Conservation (phyloP, 306 rosid species). For the Rosa rugosa region DNA sequence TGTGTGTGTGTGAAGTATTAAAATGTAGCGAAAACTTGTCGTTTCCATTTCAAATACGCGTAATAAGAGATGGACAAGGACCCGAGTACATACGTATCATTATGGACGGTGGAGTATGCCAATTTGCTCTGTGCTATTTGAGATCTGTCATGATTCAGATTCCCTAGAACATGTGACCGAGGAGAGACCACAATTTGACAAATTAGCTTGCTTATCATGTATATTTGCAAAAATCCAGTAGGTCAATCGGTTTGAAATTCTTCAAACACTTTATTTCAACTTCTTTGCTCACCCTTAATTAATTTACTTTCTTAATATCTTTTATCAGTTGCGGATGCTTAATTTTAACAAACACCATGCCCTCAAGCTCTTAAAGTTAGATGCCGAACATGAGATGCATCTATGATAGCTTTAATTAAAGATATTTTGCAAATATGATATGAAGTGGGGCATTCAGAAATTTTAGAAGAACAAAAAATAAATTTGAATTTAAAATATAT, state of each 20-base stretch:
- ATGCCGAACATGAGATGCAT: not conserved
- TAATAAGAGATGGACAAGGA: not conserved
- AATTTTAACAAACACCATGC: too few relatives aligned
- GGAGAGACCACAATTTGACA: not conserved
- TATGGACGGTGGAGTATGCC: not conserved
- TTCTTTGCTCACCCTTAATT: not conserved
- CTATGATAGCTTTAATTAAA: too few relatives aligned
- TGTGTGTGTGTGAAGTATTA: not conserved
- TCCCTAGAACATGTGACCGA: slow-evolving; percentile 1
- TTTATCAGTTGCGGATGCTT: too few relatives aligned
- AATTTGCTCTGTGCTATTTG: not conserved
- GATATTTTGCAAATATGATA: too few relatives aligned
- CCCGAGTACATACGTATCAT: not conserved
- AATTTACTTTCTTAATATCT: too few relatives aligned
- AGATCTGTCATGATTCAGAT: not conserved
- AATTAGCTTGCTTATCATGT: not conserved
- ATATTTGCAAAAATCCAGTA: not conserved
- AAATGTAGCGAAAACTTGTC: not conserved
- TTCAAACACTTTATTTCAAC: not conserved
- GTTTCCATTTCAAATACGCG: slow-evolving; percentile 6
- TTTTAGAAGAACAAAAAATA: too few relatives aligned
- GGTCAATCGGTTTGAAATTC: not conserved
- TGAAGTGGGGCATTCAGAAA: too few relatives aligned
- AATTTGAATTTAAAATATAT: too few relatives aligned
- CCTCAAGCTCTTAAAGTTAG: not conserved